Percentiles rank a stretch among this genome's conserved stretches.
Evolutionary conservation across 2,329 filamentous ascomycete genomes (phyloP).

Genomic region (Lecanosticta acicola): DNA sequence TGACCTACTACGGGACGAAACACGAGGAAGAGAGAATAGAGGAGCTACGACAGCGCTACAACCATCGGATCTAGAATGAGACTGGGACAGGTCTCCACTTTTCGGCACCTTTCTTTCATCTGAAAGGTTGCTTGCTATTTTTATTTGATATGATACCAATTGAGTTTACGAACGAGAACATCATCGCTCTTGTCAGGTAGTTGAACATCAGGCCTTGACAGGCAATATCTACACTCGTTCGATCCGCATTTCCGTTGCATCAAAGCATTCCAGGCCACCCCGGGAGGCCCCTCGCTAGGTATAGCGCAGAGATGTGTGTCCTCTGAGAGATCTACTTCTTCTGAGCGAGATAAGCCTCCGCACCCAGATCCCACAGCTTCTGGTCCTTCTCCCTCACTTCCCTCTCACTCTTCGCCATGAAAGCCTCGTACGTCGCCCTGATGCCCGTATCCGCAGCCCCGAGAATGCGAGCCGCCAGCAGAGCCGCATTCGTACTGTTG

Average conservation of each 20-base stretch:
- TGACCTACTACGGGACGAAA: not conserved
- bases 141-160: not conserved
- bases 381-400: slow-evolving; percentile 61
- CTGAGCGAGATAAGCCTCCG: slow-evolving; percentile 19
- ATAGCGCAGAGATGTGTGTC: no score
- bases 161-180: not conserved
- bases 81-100: not conserved
- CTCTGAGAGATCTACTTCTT: slow-evolving; percentile 26
- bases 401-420: slow-evolving; percentile 57
- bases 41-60: no score
- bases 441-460: slow-evolving; percentile 47
- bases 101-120: not conserved
- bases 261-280: no score
- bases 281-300: no score
- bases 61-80: not conserved
- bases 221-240: no score
- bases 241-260: no score
- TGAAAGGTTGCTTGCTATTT: no score
- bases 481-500: slow-evolving; percentile 42
- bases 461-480: slow-evolving; percentile 43
- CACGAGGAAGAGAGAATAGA: not conserved
- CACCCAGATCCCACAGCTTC: slow-evolving; percentile 51
- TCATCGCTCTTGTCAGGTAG: not conserved
- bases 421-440: slow-evolving; percentile 53
- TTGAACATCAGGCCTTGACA: no score